Evolutionary conservation across 1,139 yeast genomes (phyloP).

Genomic region (Zygoascus hellenicus): DNA sequence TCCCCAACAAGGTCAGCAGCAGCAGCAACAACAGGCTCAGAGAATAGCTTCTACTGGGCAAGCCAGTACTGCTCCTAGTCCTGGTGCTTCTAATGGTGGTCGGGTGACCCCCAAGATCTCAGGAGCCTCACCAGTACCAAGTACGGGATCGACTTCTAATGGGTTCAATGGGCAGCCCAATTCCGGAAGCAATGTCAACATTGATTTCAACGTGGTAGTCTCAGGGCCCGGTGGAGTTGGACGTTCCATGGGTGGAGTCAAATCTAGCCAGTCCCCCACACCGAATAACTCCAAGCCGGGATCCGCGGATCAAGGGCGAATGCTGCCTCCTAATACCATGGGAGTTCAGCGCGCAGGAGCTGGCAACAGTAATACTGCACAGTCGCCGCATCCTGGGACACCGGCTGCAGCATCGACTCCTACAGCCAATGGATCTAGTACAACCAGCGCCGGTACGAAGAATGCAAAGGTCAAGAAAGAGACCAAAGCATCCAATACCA

Average conservation of each 20-base stretch:
- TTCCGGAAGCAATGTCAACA: conserved; percentile 25
- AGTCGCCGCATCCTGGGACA: conserved; percentile 10
- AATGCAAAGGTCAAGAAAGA: conserved; percentile 36
- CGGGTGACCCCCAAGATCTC: conserved; percentile 14
- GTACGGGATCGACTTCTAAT: conserved; percentile 16
- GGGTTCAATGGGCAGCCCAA: conserved; percentile 25
- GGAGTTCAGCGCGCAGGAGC: conserved; percentile 6
- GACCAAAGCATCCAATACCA: conserved; percentile 25
- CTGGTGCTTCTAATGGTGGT: conserved; percentile 3
- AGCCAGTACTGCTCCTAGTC: conserved; percentile 4
- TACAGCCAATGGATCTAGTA: conserved; percentile 26
- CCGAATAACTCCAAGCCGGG: conserved; percentile 7
- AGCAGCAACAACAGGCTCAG: conserved; percentile 6
- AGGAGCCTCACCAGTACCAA: conserved; percentile 23
- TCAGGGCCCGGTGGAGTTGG: conserved; percentile 27
- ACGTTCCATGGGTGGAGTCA: conserved; percentile 12
- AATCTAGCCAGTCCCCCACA: conserved; percentile 8
- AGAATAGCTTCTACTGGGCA: neutral
- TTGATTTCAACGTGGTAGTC: conserved; percentile 30
- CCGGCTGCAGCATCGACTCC: conserved; percentile 14
- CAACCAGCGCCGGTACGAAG: conserved; percentile 28
- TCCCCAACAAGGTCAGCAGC: neutral
- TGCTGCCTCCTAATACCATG: conserved; percentile 27
- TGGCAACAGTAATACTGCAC: conserved; percentile 5
- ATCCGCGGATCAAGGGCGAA: conserved; percentile 16